A percentile compares a stretch with the other conserved stretches of the same genome.
Conservation (phyloP, 2,329 filamentous ascomycete species). For the Epichloe sylvatica region DNA sequence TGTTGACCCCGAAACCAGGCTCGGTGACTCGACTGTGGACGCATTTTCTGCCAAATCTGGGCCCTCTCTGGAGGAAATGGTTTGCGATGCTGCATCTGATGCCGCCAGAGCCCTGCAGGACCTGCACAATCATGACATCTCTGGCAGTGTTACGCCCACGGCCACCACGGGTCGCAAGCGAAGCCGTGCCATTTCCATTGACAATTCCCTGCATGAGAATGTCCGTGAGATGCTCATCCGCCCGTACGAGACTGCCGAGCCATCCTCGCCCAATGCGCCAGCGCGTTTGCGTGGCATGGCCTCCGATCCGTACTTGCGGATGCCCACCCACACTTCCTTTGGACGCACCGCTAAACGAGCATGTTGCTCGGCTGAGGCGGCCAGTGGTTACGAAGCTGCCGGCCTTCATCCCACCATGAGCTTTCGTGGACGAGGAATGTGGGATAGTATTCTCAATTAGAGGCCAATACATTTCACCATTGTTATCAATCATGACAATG, state of each 20-base stretch:
- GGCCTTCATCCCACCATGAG: constrained; percentile 35
- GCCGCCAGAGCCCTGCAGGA: constrained; percentile 46
- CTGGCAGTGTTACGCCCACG: constrained; percentile 22
- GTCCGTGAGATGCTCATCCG: constrained; percentile 47
- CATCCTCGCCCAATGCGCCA: constrained; percentile 23
- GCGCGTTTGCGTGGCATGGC: constrained; percentile 20
- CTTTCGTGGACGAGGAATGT: constrained; percentile 48
- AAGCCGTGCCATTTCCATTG: constrained; percentile 43
- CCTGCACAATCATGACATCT: constrained; percentile 40
- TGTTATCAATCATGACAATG: background rate
- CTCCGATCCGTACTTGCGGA: constrained; percentile 19
- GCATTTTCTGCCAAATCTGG: constrained; percentile 32
- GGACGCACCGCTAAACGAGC: constrained; percentile 47
- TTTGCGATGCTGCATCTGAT: constrained; percentile 32
- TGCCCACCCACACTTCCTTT: constrained; percentile 27
- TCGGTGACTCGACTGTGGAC: constrained; percentile 35
- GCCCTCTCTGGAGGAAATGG: constrained; percentile 30
- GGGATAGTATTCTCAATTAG: constrained; percentile 49
- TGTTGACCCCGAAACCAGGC: constrained; percentile 36
- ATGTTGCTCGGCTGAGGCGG: constrained; percentile 49
- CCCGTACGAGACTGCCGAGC: constrained; percentile 14
- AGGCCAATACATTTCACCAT: background rate
- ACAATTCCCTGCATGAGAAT: constrained; percentile 50
- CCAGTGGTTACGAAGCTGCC: constrained; percentile 31
- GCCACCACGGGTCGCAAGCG: constrained; percentile 39